Conservation (phyloP, 306 rosid genomes). For the Casuarina cunninghamiana region DNA sequence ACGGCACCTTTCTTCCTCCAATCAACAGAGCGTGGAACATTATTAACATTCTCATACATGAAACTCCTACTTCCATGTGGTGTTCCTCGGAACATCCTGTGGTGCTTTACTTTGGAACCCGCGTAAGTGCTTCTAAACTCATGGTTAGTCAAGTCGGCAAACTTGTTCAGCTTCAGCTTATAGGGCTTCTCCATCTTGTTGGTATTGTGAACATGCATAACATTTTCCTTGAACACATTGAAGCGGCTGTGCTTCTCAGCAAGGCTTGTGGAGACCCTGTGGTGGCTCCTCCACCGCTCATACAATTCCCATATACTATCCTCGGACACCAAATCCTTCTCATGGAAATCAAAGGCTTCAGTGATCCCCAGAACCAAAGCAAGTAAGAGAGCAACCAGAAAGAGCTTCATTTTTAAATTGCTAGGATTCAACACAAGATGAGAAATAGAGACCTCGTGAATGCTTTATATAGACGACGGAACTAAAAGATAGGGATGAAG, state of each 20-base stretch:
- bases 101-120: conserved; percentile 43
- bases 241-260: conserved; percentile 44
- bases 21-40: conserved; percentile 40
- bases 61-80: conserved; percentile 29
- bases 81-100: conserved; percentile 44
- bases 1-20: conserved; percentile 61
- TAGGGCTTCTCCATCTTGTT: conserved; percentile 52
- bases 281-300: conserved; percentile 56
- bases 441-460: conserved; percentile 11
- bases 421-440: conserved; percentile 34
- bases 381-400: conserved; percentile 27
- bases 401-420: conserved; percentile 28
- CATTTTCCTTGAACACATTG: conserved; percentile 55
- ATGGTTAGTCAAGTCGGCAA: conserved; percentile 55
- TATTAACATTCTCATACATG: conserved; percentile 34
- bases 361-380: conserved; percentile 24
- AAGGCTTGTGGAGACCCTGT: conserved; percentile 44
- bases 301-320: conserved; percentile 46
- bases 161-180: conserved; percentile 54
- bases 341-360: conserved; percentile 35
- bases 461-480: conserved; percentile 48
- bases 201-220: conserved; percentile 42
- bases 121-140: conserved; percentile 49
- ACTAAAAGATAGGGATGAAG: conserved; percentile 9
- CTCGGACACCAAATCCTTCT: conserved; percentile 42